Evolutionary conservation across 139 green algal species (phyloP).

Genomic region (Ettlia oleoabundans): DNA sequence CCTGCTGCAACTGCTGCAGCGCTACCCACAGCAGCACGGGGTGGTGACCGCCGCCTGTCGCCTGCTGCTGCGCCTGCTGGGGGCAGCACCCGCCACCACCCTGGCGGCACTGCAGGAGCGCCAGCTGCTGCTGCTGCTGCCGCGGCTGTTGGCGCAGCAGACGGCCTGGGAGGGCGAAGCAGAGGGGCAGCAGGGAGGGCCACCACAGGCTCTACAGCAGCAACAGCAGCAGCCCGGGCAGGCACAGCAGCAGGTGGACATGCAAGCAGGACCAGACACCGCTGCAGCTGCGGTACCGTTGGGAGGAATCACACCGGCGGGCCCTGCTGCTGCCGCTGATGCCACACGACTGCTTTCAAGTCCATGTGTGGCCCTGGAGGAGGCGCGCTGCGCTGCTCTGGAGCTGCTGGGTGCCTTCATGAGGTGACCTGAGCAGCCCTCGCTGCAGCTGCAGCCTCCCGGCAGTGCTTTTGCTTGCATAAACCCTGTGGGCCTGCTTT

Average conservation of each 20-base stretch:
- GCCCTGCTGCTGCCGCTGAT: neutral
- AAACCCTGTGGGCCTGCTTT: too few relatives aligned
- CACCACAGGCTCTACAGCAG: neutral
- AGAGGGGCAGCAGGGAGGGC: neutral
- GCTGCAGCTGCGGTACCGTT: too few relatives aligned
- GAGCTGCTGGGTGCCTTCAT: slow-evolving; percentile 41
- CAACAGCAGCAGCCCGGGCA: neutral
- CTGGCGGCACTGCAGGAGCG: slow-evolving; percentile 9
- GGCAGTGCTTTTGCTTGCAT: too few relatives aligned
- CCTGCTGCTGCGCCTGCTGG: slow-evolving; percentile 24
- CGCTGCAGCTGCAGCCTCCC: too few relatives aligned
- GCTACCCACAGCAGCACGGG: neutral
- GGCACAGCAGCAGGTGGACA: neutral
- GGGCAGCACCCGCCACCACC: slow-evolving; percentile 16
- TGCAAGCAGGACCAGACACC: too few relatives aligned
- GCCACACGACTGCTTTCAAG: neutral
- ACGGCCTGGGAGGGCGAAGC: neutral
- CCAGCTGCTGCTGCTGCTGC: slow-evolving; percentile 21
- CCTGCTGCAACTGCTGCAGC: slow-evolving; percentile 12
- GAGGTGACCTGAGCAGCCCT: too few relatives aligned
- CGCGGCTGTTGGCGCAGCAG: slow-evolving; percentile 15
- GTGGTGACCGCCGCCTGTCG: neutral
- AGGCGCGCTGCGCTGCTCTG: slow-evolving; percentile 47
- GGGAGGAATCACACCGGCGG: neutral
- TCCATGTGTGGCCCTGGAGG: neutral